phyloP scores from a whole-genome alignment of 1,139 yeast species.

The Blastobotrys elegans region DNA sequence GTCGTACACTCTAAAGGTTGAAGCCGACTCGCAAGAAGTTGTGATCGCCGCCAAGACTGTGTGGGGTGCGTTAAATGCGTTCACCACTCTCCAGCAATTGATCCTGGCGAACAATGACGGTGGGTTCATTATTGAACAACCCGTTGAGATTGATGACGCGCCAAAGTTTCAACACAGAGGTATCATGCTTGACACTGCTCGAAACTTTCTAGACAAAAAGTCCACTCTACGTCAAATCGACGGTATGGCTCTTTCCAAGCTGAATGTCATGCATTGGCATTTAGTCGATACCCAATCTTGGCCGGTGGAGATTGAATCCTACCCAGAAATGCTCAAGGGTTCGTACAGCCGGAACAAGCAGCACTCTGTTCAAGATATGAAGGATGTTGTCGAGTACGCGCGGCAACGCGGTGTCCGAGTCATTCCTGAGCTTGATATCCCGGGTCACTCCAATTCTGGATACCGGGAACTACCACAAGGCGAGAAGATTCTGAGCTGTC shows the following conservation, averaged over 20 bases:
- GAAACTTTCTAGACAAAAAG: constrained; percentile 38
- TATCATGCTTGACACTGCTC: constrained; percentile 42
- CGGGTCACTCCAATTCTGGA: constrained; percentile 47
- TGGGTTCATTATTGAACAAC: constrained; percentile 33
- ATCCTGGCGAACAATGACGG: constrained; percentile 26
- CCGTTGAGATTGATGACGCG: constrained; percentile 37
- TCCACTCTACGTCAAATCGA: constrained; percentile 41
- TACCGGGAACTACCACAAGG: constrained; percentile 40
- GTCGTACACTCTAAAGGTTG: constrained; percentile 33
- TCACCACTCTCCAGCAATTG: constrained; percentile 43
- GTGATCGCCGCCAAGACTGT: constrained; percentile 35
- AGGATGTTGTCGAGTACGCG: constrained; percentile 38
- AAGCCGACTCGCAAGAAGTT: constrained; percentile 22
- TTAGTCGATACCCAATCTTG: constrained; percentile 44
- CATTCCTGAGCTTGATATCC: constrained; percentile 47
- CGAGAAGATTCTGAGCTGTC: constrained; percentile 37
- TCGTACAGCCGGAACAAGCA: constrained; percentile 40
- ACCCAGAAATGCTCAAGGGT: constrained; percentile 42
- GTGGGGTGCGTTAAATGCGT: constrained; percentile 46
- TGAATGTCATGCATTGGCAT: constrained; percentile 47
- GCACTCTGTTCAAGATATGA: constrained; percentile 36
- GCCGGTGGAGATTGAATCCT: constrained; percentile 39
- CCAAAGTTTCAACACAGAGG: constrained; percentile 45
- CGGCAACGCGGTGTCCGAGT: constrained; percentile 41
- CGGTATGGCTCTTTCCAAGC: constrained; percentile 40